Evolutionary conservation across 345 rosid genomes (phyloP), one percentile per base, ranked within the genome.

Genomic region (Aquilaria yunnanensis): DNA sequence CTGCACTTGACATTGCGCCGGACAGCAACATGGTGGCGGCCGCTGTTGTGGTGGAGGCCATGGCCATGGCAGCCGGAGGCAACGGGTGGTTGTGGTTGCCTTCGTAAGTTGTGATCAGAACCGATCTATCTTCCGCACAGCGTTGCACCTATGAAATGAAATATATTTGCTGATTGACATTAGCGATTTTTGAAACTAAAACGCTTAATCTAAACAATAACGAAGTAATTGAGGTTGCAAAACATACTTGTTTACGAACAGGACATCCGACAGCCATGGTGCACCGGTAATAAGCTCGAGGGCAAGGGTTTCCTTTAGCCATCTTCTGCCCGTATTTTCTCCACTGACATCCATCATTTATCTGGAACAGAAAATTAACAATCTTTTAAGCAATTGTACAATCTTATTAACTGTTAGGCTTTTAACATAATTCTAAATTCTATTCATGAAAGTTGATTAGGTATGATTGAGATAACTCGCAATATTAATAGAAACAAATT

Each of bases 271-370:
- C 75, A 4, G 95, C 95, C 99, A 94, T 90, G 31, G 99, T 94
- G 87, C 99, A 94, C 2, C 99, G 86, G 52, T 94, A 94, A 60
- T 94, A 94, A 70, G 99, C 96, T 58, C 99, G 76, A 14, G 99
- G 99, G 32, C 96, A 88, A 0, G 99, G 99, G 66, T 94, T 94
- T 64, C 99, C 99, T 75, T 94, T 94, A 0, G 99, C 97, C 95
- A 91, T 94, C 70, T 94, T 94, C 52, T 94, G 99, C 14, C 99
- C 99, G n/a, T 94, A 94, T 66, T 94, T 94, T 58, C 99, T 67
- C 99, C 99, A 94, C 71, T 88, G 99, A 51, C 99, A 94, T 7
- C 99, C 99, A 72, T 90, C 97, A 9, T 75, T 76, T 54, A 90
- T 80, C 97, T 90, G 69, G 31, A 49, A 3, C 14, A 14, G 37